Evolutionary conservation across 225 moss, liverwort and hornwort species (phyloP), one percentile per base, ranked within the genome.

Genomic region (Climacium dendroides): DNA sequence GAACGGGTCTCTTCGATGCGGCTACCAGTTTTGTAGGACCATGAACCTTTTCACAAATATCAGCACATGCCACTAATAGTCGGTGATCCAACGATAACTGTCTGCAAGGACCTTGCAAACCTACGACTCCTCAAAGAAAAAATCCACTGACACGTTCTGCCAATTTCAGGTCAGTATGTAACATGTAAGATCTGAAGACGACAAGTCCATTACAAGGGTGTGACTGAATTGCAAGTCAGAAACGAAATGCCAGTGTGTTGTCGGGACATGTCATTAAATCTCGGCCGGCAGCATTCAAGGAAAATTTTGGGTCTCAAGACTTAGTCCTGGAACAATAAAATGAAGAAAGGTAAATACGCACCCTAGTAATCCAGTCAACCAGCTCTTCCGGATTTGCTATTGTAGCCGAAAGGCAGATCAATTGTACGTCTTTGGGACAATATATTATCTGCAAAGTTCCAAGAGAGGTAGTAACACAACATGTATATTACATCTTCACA

Each of bases 381-480:
- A 98, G 78, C 61, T 96, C 96, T 89, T 94, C 93, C 25, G 96
- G 96, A 86, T 96, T 98, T 83, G 96, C 91, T 65, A 96, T 90
- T 41, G 98, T 96, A 80, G 96, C 96, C 64, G 96, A 96, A 47
- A 98, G 88, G 85, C 96, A 96, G 78, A 96, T 94, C 75, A 98
- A 85, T 89, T 96, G 96, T 70, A 98, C 92, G 64, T 87, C 92
- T 87, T 93, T 94, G 32, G 96, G 96, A 85, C 96, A 90, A 73
- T 95, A 96, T 73, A 98, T 96, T 84, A 96, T 89, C 93, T 93
- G 89, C 77, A 47, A 80, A 85, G 64, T 55, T 83, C 71, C 71
- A 84, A 86, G 52, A 88, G 35, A 75, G 24, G 48, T 74, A 59
- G 61, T 45, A 48, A 91, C 88, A 55, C 53, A 83, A 20, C 4